Percentiles rank a stretch among this genome's conserved stretches.
phyloP scores from a whole-genome alignment of 805 yeast species.

The Dipodascopsis uninucleata region DNA sequence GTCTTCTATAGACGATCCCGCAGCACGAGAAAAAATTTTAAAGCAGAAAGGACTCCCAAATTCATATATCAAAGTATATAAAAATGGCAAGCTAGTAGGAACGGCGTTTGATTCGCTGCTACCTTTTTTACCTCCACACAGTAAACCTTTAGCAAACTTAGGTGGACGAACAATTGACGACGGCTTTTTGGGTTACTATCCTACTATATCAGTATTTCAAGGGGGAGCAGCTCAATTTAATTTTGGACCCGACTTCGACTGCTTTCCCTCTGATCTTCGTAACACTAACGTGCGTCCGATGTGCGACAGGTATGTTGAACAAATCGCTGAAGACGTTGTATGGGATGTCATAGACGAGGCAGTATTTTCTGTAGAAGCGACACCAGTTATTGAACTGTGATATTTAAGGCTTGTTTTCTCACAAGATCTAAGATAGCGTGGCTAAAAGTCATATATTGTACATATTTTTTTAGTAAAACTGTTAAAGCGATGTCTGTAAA shows the following conservation, averaged over 20 bases:
- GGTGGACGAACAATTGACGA: conserved; percentile 52
- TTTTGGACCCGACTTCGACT: conserved; percentile 61
- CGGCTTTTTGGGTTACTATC: conserved; percentile 85
- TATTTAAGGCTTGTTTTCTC: too few species aligned
- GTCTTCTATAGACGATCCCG: conserved; percentile 17
- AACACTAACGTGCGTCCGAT: conserved; percentile 46
- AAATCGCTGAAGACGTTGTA: conserved; percentile 72
- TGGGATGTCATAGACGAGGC: conserved; percentile 86
- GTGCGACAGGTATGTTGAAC: conserved; percentile 59
- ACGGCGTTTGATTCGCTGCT: conserved; percentile 62
- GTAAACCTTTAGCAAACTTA: conserved; percentile 40
- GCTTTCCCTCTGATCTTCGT: conserved; percentile 38
- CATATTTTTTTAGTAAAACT: too few species aligned
- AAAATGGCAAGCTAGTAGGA: conserved; percentile 71
- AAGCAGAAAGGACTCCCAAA: conserved; percentile 36
- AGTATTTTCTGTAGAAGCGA: conserved; percentile 43
- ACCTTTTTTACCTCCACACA: conserved; percentile 76
- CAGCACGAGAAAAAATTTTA: conserved; percentile 9
- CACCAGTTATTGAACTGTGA: too few species aligned
- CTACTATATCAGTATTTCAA: conserved; percentile 77
- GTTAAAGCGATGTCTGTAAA: too few species aligned
- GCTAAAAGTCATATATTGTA: too few species aligned
- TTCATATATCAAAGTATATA: conserved; percentile 65
- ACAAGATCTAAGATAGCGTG: too few species aligned
- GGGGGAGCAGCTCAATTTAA: conserved; percentile 73